Conservation (phyloP, 2,329 filamentous ascomycete genomes). For the Aspergillus eucalypticola region DNA sequence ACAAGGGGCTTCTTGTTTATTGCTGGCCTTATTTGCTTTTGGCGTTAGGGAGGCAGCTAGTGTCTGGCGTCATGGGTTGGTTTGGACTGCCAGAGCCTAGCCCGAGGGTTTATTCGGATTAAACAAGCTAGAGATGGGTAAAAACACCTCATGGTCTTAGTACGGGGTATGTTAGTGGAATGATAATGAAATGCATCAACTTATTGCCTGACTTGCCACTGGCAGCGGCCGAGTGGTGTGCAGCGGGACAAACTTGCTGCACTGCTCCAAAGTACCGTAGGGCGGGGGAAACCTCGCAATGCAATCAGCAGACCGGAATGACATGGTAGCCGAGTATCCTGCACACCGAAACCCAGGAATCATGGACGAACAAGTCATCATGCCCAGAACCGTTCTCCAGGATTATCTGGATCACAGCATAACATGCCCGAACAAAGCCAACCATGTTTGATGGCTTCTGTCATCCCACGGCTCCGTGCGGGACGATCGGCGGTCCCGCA, state of each 20-base stretch:
- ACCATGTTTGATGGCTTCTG: neutral
- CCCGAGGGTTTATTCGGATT: neutral
- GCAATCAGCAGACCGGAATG: neutral
- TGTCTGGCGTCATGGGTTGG: neutral
- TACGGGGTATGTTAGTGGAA: neutral
- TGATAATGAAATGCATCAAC: neutral
- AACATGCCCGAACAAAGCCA: neutral
- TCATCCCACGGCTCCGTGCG: neutral
- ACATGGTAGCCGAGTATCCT: neutral
- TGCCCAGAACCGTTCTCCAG: neutral
- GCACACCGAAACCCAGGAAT: neutral
- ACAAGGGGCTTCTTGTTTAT: neutral
- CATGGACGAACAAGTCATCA: neutral
- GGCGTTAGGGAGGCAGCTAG: neutral
- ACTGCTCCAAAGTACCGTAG: neutral
- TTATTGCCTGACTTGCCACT: neutral
- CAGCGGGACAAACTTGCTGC: neutral
- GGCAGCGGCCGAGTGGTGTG: neutral
- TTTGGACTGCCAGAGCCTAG: neutral
- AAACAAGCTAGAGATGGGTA: neutral
- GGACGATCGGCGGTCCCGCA: slow-evolving; percentile 1
- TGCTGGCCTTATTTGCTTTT: neutral
- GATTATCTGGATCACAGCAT: neutral
- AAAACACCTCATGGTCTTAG: neutral
- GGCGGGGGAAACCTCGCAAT: neutral